Base-by-base conservation (phyloP, 495 filamentous ascomycete genomes). In the Daldinia decipiens region DNA sequence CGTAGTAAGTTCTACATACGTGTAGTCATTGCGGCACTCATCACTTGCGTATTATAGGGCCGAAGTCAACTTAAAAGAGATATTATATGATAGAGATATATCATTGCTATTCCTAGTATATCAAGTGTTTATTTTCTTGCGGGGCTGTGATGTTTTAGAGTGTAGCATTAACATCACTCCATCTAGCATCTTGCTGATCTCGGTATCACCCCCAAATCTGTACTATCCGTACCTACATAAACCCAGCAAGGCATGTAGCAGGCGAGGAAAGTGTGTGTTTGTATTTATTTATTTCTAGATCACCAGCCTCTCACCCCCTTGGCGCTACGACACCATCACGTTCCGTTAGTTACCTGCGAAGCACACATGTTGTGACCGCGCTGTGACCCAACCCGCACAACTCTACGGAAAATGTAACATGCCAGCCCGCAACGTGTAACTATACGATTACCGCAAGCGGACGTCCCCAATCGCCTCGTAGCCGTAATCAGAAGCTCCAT, bases 301-400 rank as follows among this genome's bases (percentile, higher is more conserved):
- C 53, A 50, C 60, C 39, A 40, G 63, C 56, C 55, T 65, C 29
- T 68, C 50, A 0, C 13, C 15, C 36, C 55, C 65, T 73, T 73
- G 70, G 70, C 70, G 65, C 50, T 73, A 58, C 70, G 61, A 73
- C 70, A 68, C 51, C 59, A 73, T 73, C 70, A 73, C 65, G 70
- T 73, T 73, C 57, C 43, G 43, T 26, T 39, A 50, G 60, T 65
- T 61, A 65, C 55, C 56, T 57, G 32, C 61, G 31, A 62, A 61
- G 58, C 56, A 62, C 56, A 47, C 51, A 34, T 53, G 51, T 53
- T 55, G 63, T 72, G 38, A 63, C 65, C 60, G 60, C 59, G 59
- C 57, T 57, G 50, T 65, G 70, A 61, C 59, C 64, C 50, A 34
- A 26, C 55, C 59, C 31, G 15, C 54, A 24, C 50, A 60, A 55